Base-by-base conservation (phyloP, 371 early-diverging fungal species). In the Rhizopus microsporus region DNA sequence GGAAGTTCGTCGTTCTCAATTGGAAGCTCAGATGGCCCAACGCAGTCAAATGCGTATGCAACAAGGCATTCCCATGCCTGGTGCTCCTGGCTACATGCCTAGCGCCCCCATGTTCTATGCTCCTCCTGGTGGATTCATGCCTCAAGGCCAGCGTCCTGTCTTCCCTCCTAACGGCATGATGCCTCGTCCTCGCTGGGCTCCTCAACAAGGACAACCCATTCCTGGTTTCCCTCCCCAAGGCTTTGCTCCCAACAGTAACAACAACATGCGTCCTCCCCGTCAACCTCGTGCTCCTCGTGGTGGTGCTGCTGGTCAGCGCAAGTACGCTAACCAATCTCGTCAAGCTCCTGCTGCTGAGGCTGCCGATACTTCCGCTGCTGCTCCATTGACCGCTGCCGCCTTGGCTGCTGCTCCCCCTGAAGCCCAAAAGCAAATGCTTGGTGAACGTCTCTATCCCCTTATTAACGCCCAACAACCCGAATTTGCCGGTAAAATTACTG, bases 401-500 rank as follows among this genome's bases (percentile, higher is more conserved):
- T 82, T 97, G 47, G 94, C 93, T 45, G 83, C 89, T 51, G 86
- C 91, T 37, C 81, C 88, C 13, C 81, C 89, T 51, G 95, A 93
- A 50, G 79, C 88, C 58, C 97, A 97, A 81, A 97, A 97, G 85
- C 93, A 91, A 67, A 86, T 92, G 81, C 86, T 98, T 33, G 98
- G 98, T 64, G 98, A 98, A 83, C 86, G 87, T 55, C 82, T 98
- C 57, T 98, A 90, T 82, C 96, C 97, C 33, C 74, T 86, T 48
- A 87, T 94, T 54, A 59, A 59, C 40, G 65, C 63, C 42, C 80
- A 75, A 66, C 85, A 93, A 71, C 88, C 87, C 57, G 84, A 85
- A 49, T 75, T 78, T 59, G 95, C 97, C 62, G 94, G 95, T 72
- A 98, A 98, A 90, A 93, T 98, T 69, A 98, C 98, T 13, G 98